Evolutionary conservation across 495 filamentous ascomycete species (phyloP), one percentile per base, ranked within the genome.

Genomic region (Jackrogersella multiformis): DNA sequence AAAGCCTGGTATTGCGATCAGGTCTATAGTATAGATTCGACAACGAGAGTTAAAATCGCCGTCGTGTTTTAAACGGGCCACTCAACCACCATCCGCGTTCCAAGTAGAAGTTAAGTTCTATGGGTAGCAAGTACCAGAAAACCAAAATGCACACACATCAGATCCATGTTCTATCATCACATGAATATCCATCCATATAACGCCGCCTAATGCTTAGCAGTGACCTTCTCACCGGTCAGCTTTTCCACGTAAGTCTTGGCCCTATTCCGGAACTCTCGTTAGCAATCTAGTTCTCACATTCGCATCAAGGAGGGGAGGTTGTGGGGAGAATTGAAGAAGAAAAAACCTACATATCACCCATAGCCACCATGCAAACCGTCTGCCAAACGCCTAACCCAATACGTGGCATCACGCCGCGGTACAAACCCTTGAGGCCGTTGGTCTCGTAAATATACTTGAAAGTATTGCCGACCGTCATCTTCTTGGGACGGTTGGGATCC

Each of bases 331-430:
- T 34, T 13, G 41, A 53, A 39, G 39, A 34, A 46, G 41, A 59
- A 66, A 66, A 24, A 3, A 89, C 94, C 86, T 80, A 97, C 94
- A 97, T 93, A 84, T 99, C 95, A 83, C 95, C 95, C 84, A 99
- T 86, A 74, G 94, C 95, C 81, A 99, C 95, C 95, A 99, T 99
- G 84, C 95, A 99, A 76, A 99, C 92, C 59, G 95, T 99, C 86
- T 99, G 95, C 95, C 95, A 99, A 82, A 99, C 89, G 69, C 95
- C 90, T 56, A 99, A 87, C 51, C 92, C 96, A 76, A 98, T 92
- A 73, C 95, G 88, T 70, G 95, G 95, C 64, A 94, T 85, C 53
- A 99, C 95, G 73, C 95, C 95, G 68, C 95, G 91, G 85, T 99
- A 99, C 64, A 99, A 84, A 71, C 95, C 95, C 85, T 89, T 92